Evolutionary conservation across 1,284 basidiomycete species (phyloP).

Genomic region (Coniophora puteana): DNA sequence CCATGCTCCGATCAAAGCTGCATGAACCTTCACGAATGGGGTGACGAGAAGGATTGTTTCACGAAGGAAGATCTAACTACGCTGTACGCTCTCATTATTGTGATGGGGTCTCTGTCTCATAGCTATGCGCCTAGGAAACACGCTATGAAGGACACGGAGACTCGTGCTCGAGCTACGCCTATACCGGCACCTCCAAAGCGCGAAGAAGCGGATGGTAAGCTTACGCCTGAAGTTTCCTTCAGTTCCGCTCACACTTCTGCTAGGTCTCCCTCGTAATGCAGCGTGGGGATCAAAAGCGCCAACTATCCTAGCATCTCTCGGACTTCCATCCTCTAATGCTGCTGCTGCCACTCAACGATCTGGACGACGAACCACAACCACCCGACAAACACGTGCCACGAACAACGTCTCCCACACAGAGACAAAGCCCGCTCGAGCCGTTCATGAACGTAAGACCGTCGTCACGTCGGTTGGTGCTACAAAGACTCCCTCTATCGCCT

Average conservation of each 20-base stretch:
- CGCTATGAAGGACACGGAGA: conserved; percentile 83
- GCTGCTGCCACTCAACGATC: conserved; percentile 16
- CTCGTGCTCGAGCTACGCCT: conserved; percentile 47
- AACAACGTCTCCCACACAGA: conserved; percentile 38
- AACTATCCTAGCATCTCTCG: conserved; percentile 16
- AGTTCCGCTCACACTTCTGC: conserved; percentile 25
- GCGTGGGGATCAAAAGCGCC: conserved; percentile 72
- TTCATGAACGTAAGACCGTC: conserved; percentile 35
- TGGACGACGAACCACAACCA: conserved; percentile 21
- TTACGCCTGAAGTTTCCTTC: conserved; percentile 17
- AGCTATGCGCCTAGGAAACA: conserved; percentile 60
- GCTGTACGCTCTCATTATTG: conserved; percentile 50
- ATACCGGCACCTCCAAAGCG: too few species aligned
- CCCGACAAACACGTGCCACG: conserved; percentile 36
- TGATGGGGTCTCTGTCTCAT: conserved; percentile 10
- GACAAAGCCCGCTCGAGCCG: conserved; percentile 29
- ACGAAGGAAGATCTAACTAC: conserved; percentile 91
- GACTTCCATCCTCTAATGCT: conserved; percentile 21
- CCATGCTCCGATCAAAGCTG: conserved; percentile 88
- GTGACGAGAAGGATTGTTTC: conserved; percentile 96
- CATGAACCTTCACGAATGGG: conserved; percentile 96
- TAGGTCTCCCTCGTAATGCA: conserved; percentile 74
- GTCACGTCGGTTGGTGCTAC: conserved; percentile 21
- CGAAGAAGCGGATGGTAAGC: conserved; percentile 63
- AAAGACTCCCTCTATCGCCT: conserved; percentile 47